Evolutionary conservation across 345 rosid genomes (phyloP), one percentile per base, ranked within the genome.

Genomic region (Moricandia moricandioides): DNA sequence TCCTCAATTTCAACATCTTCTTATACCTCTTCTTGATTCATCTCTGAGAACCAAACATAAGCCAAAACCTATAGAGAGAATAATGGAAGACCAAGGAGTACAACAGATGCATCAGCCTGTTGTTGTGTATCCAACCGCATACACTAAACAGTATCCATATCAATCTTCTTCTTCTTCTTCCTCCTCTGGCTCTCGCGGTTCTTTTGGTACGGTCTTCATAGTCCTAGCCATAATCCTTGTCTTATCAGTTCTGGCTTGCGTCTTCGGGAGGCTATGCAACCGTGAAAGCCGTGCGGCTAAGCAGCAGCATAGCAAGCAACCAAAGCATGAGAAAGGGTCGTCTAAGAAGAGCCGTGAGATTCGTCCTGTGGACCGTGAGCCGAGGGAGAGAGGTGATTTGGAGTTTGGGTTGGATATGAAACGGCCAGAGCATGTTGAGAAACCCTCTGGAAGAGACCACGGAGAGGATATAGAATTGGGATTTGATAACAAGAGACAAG

Each of bases 171-270:
- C 81, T 4, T 64, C 72, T 1, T 37, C 86, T 1, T 56, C 76
- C 51, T 47, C 52, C 52, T 79, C 89, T 49, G 86, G 81, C 75
- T 86, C 89, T 3, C 77, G 71, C 11, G 97, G 92, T 24, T 88
- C 92, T 18, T 91, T 89, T 18, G 92, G 90, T 52, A 85, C 84
- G 4, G 95, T 88, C 55, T 91, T 84, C 65, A 73, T 82, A 54
- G 83, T 84, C 67, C 67, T 84, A 8, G 84, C 81, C 16, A 79
- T 82, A 10, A 74, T 85, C 59, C 66, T 85, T 29, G 85, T 71
- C 21, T 74, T 85, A 26, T 82, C 84, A 0, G 80, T 70, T 65
- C 14, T 85, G 35, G 85, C 88, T 52, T 85, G 84, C 75, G 67
- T 72, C 40, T 77, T 82, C 12, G 88, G 88, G 10, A 78, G 83